Conservation (phyloP, 495 filamentous ascomycete species). For the Penicillium desertorum region DNA sequence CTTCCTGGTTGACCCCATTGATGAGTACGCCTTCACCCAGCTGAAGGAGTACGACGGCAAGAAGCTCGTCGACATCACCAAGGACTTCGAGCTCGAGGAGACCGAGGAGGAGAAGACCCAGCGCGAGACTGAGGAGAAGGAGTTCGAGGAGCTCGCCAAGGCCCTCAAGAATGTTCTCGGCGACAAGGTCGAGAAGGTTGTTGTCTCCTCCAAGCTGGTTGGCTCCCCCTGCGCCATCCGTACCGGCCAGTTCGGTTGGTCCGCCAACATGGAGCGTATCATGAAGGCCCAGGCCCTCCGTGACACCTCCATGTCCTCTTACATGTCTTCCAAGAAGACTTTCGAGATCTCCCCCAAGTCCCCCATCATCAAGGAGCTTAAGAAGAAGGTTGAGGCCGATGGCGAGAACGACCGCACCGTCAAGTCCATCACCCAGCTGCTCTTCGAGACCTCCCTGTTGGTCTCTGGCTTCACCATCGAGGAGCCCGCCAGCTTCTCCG, state of each 20-base stretch:
- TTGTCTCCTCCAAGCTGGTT: slow-evolving; percentile 96
- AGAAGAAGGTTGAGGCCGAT: slow-evolving; percentile 96
- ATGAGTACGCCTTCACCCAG: slow-evolving; percentile 99
- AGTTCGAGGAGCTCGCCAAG: slow-evolving; percentile 91
- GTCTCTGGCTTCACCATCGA: slow-evolving; percentile 99
- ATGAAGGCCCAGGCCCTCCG: slow-evolving; percentile 99
- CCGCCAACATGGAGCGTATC: slow-evolving; percentile 99
- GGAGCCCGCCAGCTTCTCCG: slow-evolving; percentile 93
- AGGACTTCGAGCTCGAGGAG: slow-evolving; percentile 99
- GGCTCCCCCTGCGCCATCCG: slow-evolving; percentile 97
- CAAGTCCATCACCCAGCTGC: slow-evolving; percentile 95
- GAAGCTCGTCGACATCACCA: slow-evolving; percentile 99
- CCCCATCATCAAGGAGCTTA: slow-evolving; percentile 95
- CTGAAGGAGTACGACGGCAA: slow-evolving; percentile 99
- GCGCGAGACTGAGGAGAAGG: slow-evolving; percentile 97
- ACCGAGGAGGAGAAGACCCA: slow-evolving; percentile 98
- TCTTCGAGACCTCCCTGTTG: slow-evolving; percentile 97
- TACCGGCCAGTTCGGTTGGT: slow-evolving; percentile 99
- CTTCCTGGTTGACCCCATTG: slow-evolving; percentile 98
- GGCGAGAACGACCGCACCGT: slow-evolving; percentile 97
- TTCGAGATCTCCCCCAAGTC: slow-evolving; percentile 99
- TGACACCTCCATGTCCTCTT: slow-evolving; percentile 98
- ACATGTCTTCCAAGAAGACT: slow-evolving; percentile 99
- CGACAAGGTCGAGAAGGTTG: slow-evolving; percentile 99
- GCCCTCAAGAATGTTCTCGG: slow-evolving; percentile 97